phyloP scores from a whole-genome alignment of 2,329 filamentous ascomycete species.

The Pyrenochaeta sp. region DNA sequence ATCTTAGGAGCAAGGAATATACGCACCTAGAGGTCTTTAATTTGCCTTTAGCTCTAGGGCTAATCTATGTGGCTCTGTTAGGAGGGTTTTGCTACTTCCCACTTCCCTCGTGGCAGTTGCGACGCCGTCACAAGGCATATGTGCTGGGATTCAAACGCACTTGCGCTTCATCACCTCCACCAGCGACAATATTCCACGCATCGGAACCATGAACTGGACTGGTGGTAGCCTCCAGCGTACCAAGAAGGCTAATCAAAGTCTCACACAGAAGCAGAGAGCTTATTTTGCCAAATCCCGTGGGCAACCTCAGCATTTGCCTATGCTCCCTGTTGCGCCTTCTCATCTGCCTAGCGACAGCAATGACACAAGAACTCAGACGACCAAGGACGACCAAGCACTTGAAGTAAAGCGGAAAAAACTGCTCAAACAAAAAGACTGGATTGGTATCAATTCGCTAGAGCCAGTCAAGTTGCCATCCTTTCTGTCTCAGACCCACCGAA shows the following conservation, averaged over 20 bases:
- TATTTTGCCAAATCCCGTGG: conserved; percentile 55
- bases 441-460: conserved; percentile 37
- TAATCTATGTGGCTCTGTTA: too few relatives aligned
- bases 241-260: conserved; percentile 45
- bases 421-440: conserved; percentile 44
- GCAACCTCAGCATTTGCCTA: conserved; percentile 32
- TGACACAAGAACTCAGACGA: neutral
- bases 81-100: too few relatives aligned
- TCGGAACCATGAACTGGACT: conserved; percentile 57
- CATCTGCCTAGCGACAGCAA: conserved; percentile 16
- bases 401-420: conserved; percentile 40
- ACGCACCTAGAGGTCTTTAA: too few relatives aligned
- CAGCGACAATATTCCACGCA: neutral
- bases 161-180: too few relatives aligned
- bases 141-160: too few relatives aligned
- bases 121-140: too few relatives aligned
- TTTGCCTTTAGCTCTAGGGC: too few relatives aligned
- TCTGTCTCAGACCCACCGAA: conserved; percentile 35
- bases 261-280: conserved; percentile 53
- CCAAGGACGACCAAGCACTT: conserved; percentile 7
- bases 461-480: conserved; percentile 38
- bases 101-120: too few relatives aligned
- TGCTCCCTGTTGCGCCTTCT: conserved; percentile 24
- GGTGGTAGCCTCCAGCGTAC: conserved; percentile 53
- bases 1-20: too few relatives aligned